Base-by-base conservation (phyloP, 2,329 filamentous ascomycete species). In the Lomentospora prolificans region DNA sequence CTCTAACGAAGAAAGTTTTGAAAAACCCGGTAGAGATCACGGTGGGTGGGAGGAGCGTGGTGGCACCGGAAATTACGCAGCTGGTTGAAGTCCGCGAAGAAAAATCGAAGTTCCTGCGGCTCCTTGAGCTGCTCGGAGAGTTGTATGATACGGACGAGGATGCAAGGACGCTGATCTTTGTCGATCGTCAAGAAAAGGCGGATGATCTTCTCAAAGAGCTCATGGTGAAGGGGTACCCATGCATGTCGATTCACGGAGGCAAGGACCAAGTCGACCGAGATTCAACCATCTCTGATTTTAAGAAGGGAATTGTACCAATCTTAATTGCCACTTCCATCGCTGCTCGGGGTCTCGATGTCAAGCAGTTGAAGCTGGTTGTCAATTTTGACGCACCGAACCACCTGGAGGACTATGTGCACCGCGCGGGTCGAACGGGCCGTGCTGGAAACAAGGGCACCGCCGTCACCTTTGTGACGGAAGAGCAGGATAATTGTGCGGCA, bases 331-430 rank as follows among this genome's bases (percentile, higher is more conserved):
- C 94, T 0, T 96, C 92, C 9, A 90, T 99, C 57, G 94, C 94
- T 39, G 94, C 94, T 53, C 88, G 94, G 69, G 94, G 94, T 58
- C 76, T 99, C 41, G 94, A 99, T 68, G 92, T 99, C 48, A 96
- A 96, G 71, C 90, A 95, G 67, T 78, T 99, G 31, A 96, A 95
- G 69, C 79, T 97, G 30, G 94, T 99, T 55, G 85, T 99, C 72
- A 97, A 97, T 71, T 96, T 90, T 67, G 91, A 96, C 66, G 89
- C 87, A 1, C 92, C 91, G 1, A 95, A 95, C 64, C 91, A 97
- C 71, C 72, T 96, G 59, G 94, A 99, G 71, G 94, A 97, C 66
- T 97, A 97, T 65, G 92, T 97, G 41, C 94, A 96, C 69, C 86
- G 94, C 60, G 90, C 89, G 56, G 94, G 94, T 51, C 89, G 94